These are phyloP conservation scores for Alternaria brassicae DNA, from an alignment of 2,329 filamentous ascomycete species.

Conservation along the genomic window DNA sequence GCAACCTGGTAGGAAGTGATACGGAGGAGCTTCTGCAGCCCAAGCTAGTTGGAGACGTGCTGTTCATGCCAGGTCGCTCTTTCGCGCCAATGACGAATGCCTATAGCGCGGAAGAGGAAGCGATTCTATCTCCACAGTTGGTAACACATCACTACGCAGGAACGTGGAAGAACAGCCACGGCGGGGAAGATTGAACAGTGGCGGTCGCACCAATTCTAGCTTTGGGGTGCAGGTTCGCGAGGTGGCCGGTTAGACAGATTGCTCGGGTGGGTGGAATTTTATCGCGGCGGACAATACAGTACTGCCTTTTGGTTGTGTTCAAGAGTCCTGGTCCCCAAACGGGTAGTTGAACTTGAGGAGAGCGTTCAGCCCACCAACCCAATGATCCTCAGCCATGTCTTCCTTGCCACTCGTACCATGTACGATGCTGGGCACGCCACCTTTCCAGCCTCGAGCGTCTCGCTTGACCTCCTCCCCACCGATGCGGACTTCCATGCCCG, in stretches of 20 bases:
- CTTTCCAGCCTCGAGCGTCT: slow-evolving; percentile 63
- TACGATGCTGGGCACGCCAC: slow-evolving; percentile 92
- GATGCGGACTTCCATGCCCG: slow-evolving; percentile 78
- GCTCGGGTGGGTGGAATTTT: neutral
- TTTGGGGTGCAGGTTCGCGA: no score
- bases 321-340: slow-evolving; percentile 69
- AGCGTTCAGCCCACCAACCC: slow-evolving; percentile 94
- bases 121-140: slow-evolving; percentile 11
- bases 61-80: slow-evolving; percentile 25
- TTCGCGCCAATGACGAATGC: slow-evolving; percentile 23
- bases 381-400: slow-evolving; percentile 77
- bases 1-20: slow-evolving; percentile 21
- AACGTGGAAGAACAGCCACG: slow-evolving; percentile 29
- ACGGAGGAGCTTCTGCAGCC: slow-evolving; percentile 33
- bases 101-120: slow-evolving; percentile 17
- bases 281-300: neutral
- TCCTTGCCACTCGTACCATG: slow-evolving; percentile 57
- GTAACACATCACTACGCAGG: slow-evolving; percentile 30
- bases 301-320: neutral
- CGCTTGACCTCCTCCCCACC: slow-evolving; percentile 76
- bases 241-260: neutral
- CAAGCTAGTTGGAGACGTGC: slow-evolving; percentile 38
- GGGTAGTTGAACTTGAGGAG: slow-evolving; percentile 97
- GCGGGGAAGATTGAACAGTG: slow-evolving; percentile 16
- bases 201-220: neutral